Base-by-base conservation (phyloP, 1,139 yeast species). In the Groenewaldozyma auringiensis region DNA sequence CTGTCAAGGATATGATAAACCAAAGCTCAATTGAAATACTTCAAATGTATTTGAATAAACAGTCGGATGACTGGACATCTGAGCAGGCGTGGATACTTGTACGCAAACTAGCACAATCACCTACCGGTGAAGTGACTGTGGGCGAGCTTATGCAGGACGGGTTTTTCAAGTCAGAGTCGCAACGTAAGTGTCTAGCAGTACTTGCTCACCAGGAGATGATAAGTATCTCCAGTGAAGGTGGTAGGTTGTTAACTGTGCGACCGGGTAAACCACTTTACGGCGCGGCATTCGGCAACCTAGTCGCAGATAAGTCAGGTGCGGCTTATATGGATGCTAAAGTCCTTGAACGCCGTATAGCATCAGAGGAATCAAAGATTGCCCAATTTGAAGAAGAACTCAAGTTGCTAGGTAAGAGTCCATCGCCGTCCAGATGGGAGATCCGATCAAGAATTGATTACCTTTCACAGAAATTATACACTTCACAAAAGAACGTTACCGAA, bases 41-140 rank as follows among this genome's bases (percentile, higher is more conserved):
- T 2, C 95, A 94, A 43, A 81, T 85, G 59, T 88, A 82, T 64
- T 67, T 87, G 48, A 72, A 68, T 52, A 75, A 70, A 46, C 72
- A 72, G 9, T 60, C 67, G 27, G 69, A 68, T 21, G 76, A 76
- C 16, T 80, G 94, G 75, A 75, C 76, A 39, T 70, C 82, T 3
- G 85, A 94, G 1, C 96, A 92, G 59, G 94, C 88, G 0, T 92
- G 98, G 98, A 76, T 75, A 21, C 62, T 92, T 17, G 79, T 92
- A 59, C 83, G 83, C 57, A 54, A 74, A 38, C 70, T 92, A 40
- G 75, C 88, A 6, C 46, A 49, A 22, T 21, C 21, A 3, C 47
- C 21, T 11, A 27, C 35, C 14, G 39, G 38, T 25, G 50, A 47
- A n/a, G 44, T 50, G 4, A 33, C 45, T 6, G 40, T 55, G 41